A percentile compares a stretch with the other conserved stretches of the same genome.
phyloP scores from a whole-genome alignment of 257 asterid genomes.

The Solanum medicagineum region DNA sequence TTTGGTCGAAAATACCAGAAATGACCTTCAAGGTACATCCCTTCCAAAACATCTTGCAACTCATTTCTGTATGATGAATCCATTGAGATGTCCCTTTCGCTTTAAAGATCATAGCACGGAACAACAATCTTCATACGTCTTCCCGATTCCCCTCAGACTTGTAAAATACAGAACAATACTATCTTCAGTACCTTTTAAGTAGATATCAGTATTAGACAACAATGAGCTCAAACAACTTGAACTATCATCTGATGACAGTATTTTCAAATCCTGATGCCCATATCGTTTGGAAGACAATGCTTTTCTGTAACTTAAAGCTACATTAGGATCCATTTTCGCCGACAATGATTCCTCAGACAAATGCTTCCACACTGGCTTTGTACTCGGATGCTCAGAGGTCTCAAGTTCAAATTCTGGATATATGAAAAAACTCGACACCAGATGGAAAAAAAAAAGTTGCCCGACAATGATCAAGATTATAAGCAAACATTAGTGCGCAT shows the following conservation, averaged over 20 bases:
- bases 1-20: too few relatives aligned
- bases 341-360: slow-evolving; percentile 28
- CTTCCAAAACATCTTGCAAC: slow-evolving; percentile 51
- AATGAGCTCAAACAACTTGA: not conserved
- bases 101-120: slow-evolving; percentile 50
- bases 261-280: slow-evolving; percentile 19
- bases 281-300: slow-evolving; percentile 25
- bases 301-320: slow-evolving; percentile 18
- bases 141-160: slow-evolving; percentile 82
- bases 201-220: slow-evolving; percentile 3
- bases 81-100: slow-evolving; percentile 90
- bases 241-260: not conserved
- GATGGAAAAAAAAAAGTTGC: too few relatives aligned
- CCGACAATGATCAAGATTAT: too few relatives aligned
- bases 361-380: too few relatives aligned
- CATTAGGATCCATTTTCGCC: slow-evolving; percentile 26
- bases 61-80: slow-evolving; percentile 65
- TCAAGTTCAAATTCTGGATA: too few relatives aligned
- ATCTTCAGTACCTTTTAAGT: not conserved
- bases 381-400: too few relatives aligned
- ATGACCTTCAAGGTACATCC: too few relatives aligned
- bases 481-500: too few relatives aligned
- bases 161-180: slow-evolving; percentile 39
- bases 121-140: slow-evolving; percentile 75
- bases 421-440: too few relatives aligned